phyloP scores from a whole-genome alignment of 257 asterid genomes.

The Ocimum tenuiflorum region DNA sequence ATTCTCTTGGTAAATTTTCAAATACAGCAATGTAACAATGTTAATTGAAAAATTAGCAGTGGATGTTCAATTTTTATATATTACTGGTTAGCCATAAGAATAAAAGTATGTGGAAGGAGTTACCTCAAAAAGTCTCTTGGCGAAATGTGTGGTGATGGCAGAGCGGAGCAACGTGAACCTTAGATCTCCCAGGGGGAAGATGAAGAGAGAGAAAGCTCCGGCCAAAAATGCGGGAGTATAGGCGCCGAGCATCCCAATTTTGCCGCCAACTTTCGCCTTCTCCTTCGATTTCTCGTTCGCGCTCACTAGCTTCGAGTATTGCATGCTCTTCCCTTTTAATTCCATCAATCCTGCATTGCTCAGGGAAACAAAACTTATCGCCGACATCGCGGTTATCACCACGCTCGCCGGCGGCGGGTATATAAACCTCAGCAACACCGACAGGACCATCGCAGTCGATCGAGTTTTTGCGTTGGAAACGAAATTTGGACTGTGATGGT shows the following conservation, averaged over 20 bases:
- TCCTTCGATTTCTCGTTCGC: neutral
- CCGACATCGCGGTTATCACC: conserved; percentile 31
- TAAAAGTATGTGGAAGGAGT: too few relatives aligned
- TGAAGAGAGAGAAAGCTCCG: conserved; percentile 35
- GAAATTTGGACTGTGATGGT: too few relatives aligned
- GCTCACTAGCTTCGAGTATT: conserved; percentile 49
- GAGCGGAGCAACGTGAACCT: conserved; percentile 43
- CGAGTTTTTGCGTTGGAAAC: neutral
- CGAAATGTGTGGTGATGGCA: conserved; percentile 52
- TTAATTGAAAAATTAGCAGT: too few relatives aligned
- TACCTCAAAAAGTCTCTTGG: conserved; percentile 69
- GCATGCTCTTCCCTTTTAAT: conserved; percentile 34
- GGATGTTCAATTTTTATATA: too few relatives aligned
- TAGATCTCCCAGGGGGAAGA: conserved; percentile 29
- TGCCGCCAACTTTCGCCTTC: conserved; percentile 17
- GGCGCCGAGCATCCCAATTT: conserved; percentile 38
- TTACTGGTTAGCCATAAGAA: too few relatives aligned
- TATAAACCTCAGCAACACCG: conserved; percentile 19
- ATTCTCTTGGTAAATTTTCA: too few relatives aligned
- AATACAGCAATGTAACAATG: too few relatives aligned
- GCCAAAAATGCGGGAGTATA: conserved; percentile 46
- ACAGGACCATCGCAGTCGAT: conserved; percentile 20
- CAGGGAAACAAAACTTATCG: conserved; percentile 25
- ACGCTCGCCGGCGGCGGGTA: conserved; percentile 40
- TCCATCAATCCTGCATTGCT: conserved; percentile 45